Conservation (phyloP, 176 grass and related monocot species). For the Tillandsia leiboldiana region DNA sequence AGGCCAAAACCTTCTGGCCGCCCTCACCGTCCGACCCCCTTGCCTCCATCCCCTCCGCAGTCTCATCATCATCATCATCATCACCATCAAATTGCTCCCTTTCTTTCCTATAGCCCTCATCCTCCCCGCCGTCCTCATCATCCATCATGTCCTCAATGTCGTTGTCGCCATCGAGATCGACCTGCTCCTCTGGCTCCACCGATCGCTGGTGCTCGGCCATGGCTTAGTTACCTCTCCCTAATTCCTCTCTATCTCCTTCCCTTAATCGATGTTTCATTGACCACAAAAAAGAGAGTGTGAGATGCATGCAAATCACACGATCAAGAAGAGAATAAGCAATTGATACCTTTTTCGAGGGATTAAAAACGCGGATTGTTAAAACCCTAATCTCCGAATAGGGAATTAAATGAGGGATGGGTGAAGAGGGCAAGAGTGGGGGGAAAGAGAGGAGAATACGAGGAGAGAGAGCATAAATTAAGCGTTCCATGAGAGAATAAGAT, state of each 20-base stretch:
- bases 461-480: constrained; percentile 17
- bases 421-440: constrained; percentile 1
- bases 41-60: constrained; percentile 13
- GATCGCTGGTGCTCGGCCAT: constrained; percentile 24
- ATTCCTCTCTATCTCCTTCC: background rate
- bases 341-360: constrained; percentile 9
- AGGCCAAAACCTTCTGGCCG: constrained; percentile 13
- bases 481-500: constrained; percentile 8
- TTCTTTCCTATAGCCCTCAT: constrained; percentile 33
- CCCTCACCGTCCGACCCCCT: constrained; percentile 5
- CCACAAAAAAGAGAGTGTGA: background rate
- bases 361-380: constrained; percentile 14
- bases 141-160: constrained; percentile 71
- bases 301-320: background rate
- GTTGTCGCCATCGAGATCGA: constrained; percentile 87
- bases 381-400: constrained; percentile 34
- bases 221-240: constrained; percentile 1
- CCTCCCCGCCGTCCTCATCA: constrained; percentile 40
- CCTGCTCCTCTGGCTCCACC: constrained; percentile 89
- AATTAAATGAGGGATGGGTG: constrained; percentile 18
- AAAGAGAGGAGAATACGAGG: constrained; percentile 8
- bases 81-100: constrained; percentile 26
- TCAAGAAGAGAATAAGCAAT: constrained; percentile 15
- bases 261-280: constrained; percentile 2
- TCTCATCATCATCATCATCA: constrained; percentile 30